Conservation (phyloP, 2,329 filamentous ascomycete species). For the Phaeoacremonium minimum region DNA sequence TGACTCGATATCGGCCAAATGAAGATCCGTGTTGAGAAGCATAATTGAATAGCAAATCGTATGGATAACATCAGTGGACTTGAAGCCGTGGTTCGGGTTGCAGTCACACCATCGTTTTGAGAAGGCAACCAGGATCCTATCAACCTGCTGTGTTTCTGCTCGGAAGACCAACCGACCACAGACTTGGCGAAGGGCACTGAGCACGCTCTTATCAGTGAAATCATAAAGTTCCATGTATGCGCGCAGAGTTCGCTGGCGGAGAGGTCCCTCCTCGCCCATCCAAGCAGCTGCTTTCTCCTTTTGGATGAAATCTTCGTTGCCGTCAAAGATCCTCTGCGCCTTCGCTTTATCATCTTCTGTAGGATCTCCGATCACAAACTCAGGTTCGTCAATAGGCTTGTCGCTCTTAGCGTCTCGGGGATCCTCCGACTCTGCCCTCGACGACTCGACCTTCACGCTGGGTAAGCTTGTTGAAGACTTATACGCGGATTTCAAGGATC, state of each 20-base stretch:
- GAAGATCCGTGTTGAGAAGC: conserved; percentile 91
- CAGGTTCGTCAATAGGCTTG: conserved; percentile 52
- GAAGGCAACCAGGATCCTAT: conserved; percentile 87
- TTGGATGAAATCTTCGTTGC: conserved; percentile 74
- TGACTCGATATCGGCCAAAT: conserved; percentile 88
- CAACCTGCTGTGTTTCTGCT: conserved; percentile 94
- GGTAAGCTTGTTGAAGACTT: conserved; percentile 31
- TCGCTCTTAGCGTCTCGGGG: conserved; percentile 23
- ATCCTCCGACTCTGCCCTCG: conserved; percentile 21
- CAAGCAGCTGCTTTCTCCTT: conserved; percentile 80
- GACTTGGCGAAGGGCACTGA: conserved; percentile 72
- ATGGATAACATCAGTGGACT: conserved; percentile 88
- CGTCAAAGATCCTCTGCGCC: conserved; percentile 79
- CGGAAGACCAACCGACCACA: conserved; percentile 79
- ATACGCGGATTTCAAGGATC: conserved; percentile 30
- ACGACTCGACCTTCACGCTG: conserved; percentile 37
- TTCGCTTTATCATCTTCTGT: conserved; percentile 69
- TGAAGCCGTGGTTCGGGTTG: conserved; percentile 92
- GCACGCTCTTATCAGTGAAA: conserved; percentile 75
- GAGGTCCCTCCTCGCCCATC: conserved; percentile 72
- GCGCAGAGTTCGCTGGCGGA: conserved; percentile 52
- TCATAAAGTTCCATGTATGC: conserved; percentile 95
- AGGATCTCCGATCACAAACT: conserved; percentile 53
- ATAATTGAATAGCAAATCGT: conserved; percentile 96
- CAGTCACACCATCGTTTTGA: conserved; percentile 89